Evolutionary conservation across 2,329 filamentous ascomycete species (phyloP).

Genomic region (Neurospora crassa): DNA sequence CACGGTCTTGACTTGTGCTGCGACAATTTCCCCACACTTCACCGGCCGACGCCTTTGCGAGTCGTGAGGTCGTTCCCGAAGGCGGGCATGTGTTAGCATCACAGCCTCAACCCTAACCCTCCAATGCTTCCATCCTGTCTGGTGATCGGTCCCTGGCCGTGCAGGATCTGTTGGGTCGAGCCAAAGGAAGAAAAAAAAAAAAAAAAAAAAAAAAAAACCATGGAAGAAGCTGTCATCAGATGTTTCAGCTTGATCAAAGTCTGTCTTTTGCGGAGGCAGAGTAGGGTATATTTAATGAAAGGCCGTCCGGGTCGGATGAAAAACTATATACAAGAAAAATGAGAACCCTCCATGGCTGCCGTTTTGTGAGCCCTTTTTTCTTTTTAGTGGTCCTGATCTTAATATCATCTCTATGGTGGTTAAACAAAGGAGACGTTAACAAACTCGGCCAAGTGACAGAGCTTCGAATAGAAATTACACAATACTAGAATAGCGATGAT

Average conservation of each 20-base stretch:
- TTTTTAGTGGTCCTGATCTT: background rate
- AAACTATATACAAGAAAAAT: background rate
- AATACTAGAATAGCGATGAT: slow-evolving; percentile 25
- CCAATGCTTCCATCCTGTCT: too few species aligned
- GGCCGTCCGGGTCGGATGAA: background rate
- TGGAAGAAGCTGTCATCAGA: background rate
- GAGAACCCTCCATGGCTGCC: background rate
- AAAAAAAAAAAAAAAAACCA: background rate
- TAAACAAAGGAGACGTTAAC: slow-evolving; percentile 5
- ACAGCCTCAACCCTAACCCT: background rate
- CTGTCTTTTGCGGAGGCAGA: background rate
- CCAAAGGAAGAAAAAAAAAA: background rate
- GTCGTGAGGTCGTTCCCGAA: background rate
- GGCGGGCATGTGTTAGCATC: background rate
- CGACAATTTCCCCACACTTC: background rate
- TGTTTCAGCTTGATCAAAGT: background rate
- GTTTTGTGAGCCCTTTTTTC: background rate
- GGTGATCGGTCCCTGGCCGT: background rate
- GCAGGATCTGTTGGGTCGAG: background rate
- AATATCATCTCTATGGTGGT: background rate
- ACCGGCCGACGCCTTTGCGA: background rate
- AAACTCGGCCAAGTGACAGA: slow-evolving; percentile 3
- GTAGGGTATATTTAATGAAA: background rate
- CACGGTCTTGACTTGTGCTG: background rate
- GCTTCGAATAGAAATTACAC: slow-evolving; percentile 26